Base-by-base conservation (phyloP, 495 filamentous ascomycete species). In the Pyrenopolyporus hunteri region DNA sequence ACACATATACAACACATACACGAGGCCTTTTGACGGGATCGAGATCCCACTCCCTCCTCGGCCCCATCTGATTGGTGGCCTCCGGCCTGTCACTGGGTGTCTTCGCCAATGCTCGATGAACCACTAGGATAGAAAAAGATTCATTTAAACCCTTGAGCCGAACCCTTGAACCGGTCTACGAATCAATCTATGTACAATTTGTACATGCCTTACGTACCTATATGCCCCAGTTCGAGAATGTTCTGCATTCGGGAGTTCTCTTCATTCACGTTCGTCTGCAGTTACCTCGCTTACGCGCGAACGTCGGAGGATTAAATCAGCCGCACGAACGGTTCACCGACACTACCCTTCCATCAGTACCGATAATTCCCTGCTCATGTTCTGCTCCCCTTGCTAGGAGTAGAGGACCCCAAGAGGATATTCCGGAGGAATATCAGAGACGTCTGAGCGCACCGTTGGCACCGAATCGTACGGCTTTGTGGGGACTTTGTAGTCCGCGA, bases 391-490 rank as follows among this genome's bases (percentile, higher is more conserved):
- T 31, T 33, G 25, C 25, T 56, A 52, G 3, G 51, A 36, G 10
- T 57, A 45, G 19, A 73, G 37, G 4, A 66, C 63, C 8, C 78
- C 80, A 6, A 78, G 7, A 5, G 82, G 80, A 73, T 83, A 84
- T n/a, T 22, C 73, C 25, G 6, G 23, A 0, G 75, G 70, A 17
- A 83, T 78, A 55, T 77, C 74, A 7, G 46, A 43, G 13, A 16
- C 57, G 46, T 81, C 62, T 6, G 78, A 77, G 39, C 17, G 71
- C 10, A 84, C 63, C 4, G 23, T 58, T 4, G 82, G 82, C 47
- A 85, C 79, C 5, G 25, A 53, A 13, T 33, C 37, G 59, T 77
- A 78, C 1, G 3, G 31, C 58, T 56, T 63, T 4, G 60, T 59
- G 60, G 79, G 75, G 0, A 78, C 72, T 0, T 46, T 62, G 42